A percentile compares a stretch with the other conserved stretches of the same genome.
phyloP scores from a whole-genome alignment of 108 stramenopile genomes.

The Mayamaea pseudoterrestris region DNA sequence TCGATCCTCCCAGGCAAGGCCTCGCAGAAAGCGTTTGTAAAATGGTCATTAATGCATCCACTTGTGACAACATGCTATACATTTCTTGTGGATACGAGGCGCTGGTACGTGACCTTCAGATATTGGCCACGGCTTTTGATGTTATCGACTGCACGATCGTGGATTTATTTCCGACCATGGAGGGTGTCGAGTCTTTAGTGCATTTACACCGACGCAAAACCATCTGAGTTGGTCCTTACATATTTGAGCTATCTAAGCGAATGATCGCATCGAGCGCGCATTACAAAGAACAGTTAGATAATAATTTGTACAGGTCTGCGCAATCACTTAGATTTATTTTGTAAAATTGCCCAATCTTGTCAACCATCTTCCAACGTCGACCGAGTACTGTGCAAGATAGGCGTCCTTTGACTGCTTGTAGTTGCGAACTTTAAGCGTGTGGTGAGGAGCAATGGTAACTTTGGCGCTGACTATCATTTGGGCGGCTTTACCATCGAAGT shows the following conservation, averaged over 20 bases:
- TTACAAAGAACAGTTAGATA: too few relatives aligned
- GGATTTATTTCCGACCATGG: conserved; percentile 67
- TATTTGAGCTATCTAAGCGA: not conserved
- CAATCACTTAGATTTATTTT: not conserved
- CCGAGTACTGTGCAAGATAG: conserved; percentile 19
- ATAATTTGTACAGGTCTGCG: too few relatives aligned
- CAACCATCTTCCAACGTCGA: conserved; percentile 33
- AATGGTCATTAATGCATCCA: conserved; percentile 32
- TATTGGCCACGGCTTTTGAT: conserved; percentile 27
- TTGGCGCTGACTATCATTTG: conserved; percentile 16
- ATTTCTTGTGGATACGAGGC: conserved; percentile 58
- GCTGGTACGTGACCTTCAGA: conserved; percentile 45
- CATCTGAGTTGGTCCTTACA: not conserved
- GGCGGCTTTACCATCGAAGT: conserved; percentile 16
- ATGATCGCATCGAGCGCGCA: too few relatives aligned
- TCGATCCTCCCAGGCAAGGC: conserved; percentile 63
- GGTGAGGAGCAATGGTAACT: conserved; percentile 35
- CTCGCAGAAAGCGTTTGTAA: conserved; percentile 39
- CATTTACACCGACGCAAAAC: conserved; percentile 24
- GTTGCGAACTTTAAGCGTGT: conserved; percentile 14
- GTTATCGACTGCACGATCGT: conserved; percentile 38
- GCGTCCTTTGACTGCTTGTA: conserved; percentile 18
- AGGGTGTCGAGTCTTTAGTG: conserved; percentile 58
- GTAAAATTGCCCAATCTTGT: conserved; percentile 29
- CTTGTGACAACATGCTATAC: conserved; percentile 40